A percentile compares a stretch with the other conserved stretches of the same genome.
Conservation (phyloP, 306 rosid species). For the Vigna reflexopilosa region DNA sequence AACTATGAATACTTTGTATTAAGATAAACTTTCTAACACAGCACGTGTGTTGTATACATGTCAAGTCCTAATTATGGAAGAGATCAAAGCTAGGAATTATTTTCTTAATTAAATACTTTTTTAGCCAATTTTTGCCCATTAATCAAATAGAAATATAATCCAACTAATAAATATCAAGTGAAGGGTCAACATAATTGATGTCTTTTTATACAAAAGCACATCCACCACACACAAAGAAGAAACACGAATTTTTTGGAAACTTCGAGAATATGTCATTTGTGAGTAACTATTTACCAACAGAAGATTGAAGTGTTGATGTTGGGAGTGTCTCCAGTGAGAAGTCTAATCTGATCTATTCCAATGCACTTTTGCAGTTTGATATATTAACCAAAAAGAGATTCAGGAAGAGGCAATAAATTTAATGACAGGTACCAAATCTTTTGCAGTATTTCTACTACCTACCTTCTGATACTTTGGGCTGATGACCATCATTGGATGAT, state of each 20-base stretch:
- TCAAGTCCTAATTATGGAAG: conserved; percentile 3
- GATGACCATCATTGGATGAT: conserved; percentile 84
- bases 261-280: conserved; percentile 8
- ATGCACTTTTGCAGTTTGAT: conserved; percentile 18
- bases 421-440: conserved; percentile 4
- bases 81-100: background rate
- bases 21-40: background rate
- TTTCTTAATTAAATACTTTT: background rate
- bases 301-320: background rate
- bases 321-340: background rate
- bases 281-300: background rate
- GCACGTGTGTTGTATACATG: conserved; percentile 10
- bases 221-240: conserved; percentile 3
- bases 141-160: conserved; percentile 5
- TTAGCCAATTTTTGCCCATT: background rate
- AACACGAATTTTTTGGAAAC: background rate
- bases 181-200: conserved; percentile 11
- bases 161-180: background rate
- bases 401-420: background rate
- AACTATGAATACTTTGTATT: background rate
- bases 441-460: conserved; percentile 38
- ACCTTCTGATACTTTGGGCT: conserved; percentile 93
- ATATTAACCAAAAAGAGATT: conserved; percentile 24
- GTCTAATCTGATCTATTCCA: conserved; percentile 30
- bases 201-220: background rate